phyloP scores from a whole-genome alignment of 2,329 filamentous ascomycete genomes.

The Fusarium circinatum region DNA sequence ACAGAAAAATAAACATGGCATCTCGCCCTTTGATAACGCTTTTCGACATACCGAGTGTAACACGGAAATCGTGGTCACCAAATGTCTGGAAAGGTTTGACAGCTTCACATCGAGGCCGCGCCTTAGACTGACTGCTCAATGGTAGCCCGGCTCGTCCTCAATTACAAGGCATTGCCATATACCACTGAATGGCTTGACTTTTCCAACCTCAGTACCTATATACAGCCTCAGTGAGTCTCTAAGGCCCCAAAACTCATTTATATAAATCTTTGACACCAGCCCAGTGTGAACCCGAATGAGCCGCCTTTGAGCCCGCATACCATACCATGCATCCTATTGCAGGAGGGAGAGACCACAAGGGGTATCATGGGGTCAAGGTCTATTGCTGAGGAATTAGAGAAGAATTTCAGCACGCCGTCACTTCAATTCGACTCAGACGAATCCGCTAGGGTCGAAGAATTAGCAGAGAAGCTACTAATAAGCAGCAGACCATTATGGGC shows the following conservation, averaged over 20 bases:
- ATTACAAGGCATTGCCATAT: background rate
- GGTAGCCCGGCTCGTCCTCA: background rate
- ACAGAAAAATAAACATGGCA: background rate
- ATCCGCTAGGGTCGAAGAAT: background rate
- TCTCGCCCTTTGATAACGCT: background rate
- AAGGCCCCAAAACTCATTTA: accelerated
- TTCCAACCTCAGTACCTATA: background rate
- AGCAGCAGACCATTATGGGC: constrained; percentile 1
- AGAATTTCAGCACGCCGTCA: background rate
- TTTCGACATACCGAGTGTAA: background rate
- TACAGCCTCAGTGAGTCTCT: background rate
- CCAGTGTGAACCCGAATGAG: background rate
- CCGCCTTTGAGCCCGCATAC: background rate
- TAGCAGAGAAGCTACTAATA: background rate
- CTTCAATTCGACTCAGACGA: background rate
- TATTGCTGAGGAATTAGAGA: background rate
- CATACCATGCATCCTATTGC: background rate
- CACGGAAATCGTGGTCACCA: background rate
- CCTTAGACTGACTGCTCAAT: background rate
- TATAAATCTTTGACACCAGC: background rate
- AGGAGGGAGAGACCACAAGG: background rate
- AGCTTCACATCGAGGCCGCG: background rate
- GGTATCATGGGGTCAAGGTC: background rate
- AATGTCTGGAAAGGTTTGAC: background rate
- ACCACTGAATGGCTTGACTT: background rate